Conservation (phyloP, 2,329 filamentous ascomycete genomes). For the Xylariales sp. region DNA sequence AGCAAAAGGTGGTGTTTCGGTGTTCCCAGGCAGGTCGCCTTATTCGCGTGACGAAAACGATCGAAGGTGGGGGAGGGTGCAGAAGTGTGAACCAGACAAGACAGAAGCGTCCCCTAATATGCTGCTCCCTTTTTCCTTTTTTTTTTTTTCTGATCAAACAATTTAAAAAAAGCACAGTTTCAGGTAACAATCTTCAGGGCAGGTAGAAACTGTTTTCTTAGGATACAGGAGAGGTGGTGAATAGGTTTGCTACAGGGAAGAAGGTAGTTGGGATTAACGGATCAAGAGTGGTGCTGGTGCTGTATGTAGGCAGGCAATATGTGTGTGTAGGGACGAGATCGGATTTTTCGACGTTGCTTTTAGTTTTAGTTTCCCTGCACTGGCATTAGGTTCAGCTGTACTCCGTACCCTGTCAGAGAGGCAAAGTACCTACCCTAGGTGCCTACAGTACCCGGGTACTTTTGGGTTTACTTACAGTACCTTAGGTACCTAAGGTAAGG, state of each 20-base stretch:
- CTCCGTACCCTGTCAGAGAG: not conserved
- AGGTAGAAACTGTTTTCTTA: constrained; percentile 23
- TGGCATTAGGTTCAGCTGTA: not conserved
- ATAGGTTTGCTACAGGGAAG: constrained; percentile 9
- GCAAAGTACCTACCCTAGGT: not conserved
- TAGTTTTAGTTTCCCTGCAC: not conserved
- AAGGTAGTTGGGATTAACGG: constrained; percentile 10
- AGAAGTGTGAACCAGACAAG: constrained; percentile 8
- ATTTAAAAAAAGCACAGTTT: not conserved
- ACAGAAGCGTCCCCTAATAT: not conserved
- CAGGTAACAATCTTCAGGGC: constrained; percentile 10
- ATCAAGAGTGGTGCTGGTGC: not conserved
- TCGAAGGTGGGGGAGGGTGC: constrained; percentile 32
- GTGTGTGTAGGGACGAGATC: constrained; percentile 37
- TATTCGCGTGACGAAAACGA: constrained; percentile 34
- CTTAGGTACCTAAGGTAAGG: not conserved
- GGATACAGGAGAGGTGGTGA: constrained; percentile 17
- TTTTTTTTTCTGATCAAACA: not conserved
- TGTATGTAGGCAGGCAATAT: not conserved
- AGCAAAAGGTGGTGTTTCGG: constrained; percentile 17
- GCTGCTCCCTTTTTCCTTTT: not conserved
- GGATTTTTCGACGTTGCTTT: constrained; percentile 31
- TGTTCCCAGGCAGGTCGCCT: constrained; percentile 3
- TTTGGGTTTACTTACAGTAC: not conserved
- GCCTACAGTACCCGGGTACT: too few relatives aligned